Evolutionary conservation across 805 yeast genomes (phyloP), one percentile per base, ranked within the genome.

Genomic region (Hanseniaspora meyeri): DNA sequence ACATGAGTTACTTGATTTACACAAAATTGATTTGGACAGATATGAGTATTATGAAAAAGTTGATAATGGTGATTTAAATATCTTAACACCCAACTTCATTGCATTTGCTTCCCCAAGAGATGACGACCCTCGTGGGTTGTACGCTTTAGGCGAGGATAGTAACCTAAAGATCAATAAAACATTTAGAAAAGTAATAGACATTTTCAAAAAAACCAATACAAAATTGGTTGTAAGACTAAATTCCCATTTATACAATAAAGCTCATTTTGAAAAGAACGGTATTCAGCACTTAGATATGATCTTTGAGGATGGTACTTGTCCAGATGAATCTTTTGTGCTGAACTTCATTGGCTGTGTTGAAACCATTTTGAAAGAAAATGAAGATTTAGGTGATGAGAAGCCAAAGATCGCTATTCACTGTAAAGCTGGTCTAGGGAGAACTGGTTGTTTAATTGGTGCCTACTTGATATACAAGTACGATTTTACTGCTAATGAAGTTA

Each of bases 301-400:
- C 45, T 93, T 93, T 69, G 97, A 93, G 63, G 98, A 93, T 69
- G 98, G 98, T 34, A 89, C 97, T 1, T 93, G 97, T 68, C 98
- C 98, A 17, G 85, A 95, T 7, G 77, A 93, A 80, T 93, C 90
- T 16, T 87, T 83, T 63, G 98, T 93, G 8, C 87, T 86, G 62
- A 85, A 87, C 62, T 93, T 93, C 64, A 80, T 93, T 60, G 98
- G 97, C 16, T 96, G 95, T 0, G 93, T 96, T 1, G 96, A 91
- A 65, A 85, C 95, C 38, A 81, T 88, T 10, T 87, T 91, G 57
- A 57, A 42, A 36, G 42, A 57, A 29, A 29, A 17, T 43, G 51
- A 45, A 11, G 58, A 50, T 31, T 11, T 50, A 11, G 55, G 52
- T 7, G 58, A 51, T 17, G 51, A 50, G 40, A 32, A 51, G 17